Conservation (phyloP, 2,329 filamentous ascomycete species). For the Lecanicillium sp. region DNA sequence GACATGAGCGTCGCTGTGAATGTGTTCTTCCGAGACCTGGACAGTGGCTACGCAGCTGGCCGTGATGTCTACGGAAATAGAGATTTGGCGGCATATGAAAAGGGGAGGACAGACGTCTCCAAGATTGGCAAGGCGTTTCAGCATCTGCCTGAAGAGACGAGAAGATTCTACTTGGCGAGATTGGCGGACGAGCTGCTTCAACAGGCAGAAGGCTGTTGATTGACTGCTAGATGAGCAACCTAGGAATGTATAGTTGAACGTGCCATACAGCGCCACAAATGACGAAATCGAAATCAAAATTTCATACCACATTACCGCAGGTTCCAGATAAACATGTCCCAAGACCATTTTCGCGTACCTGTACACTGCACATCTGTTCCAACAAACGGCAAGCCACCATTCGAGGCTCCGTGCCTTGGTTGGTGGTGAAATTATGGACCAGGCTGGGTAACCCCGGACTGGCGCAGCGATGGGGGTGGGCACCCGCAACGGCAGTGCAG, state of each 20-base stretch:
- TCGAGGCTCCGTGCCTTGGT: too few relatives aligned
- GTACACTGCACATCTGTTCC: too few relatives aligned
- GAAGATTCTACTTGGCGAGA: slow-evolving; percentile 68
- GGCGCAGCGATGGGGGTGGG: too few relatives aligned
- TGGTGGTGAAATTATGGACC: too few relatives aligned
- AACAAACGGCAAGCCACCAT: too few relatives aligned
- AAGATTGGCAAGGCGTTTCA: slow-evolving; percentile 59
- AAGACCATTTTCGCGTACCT: too few relatives aligned
- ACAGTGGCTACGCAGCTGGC: slow-evolving; percentile 61
- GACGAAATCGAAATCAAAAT: too few relatives aligned
- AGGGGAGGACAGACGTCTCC: slow-evolving; percentile 63
- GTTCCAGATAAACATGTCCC: too few relatives aligned
- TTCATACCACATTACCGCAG: too few relatives aligned
- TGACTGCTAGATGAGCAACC: not conserved
- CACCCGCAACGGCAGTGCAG: too few relatives aligned
- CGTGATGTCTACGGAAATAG: slow-evolving; percentile 84
- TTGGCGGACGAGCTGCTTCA: slow-evolving; percentile 58
- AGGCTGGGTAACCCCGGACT: too few relatives aligned
- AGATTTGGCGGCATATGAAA: slow-evolving; percentile 78
- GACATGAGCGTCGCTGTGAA: slow-evolving; percentile 73
- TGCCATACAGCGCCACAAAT: not conserved
- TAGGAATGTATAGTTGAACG: too few relatives aligned
- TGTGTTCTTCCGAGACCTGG: slow-evolving; percentile 72
- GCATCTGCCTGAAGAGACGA: slow-evolving; percentile 55
- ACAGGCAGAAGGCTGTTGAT: slow-evolving; percentile 13